Evolutionary conservation across 2,329 filamentous ascomycete species (phyloP).

Genomic region (Cercospora sesami): DNA sequence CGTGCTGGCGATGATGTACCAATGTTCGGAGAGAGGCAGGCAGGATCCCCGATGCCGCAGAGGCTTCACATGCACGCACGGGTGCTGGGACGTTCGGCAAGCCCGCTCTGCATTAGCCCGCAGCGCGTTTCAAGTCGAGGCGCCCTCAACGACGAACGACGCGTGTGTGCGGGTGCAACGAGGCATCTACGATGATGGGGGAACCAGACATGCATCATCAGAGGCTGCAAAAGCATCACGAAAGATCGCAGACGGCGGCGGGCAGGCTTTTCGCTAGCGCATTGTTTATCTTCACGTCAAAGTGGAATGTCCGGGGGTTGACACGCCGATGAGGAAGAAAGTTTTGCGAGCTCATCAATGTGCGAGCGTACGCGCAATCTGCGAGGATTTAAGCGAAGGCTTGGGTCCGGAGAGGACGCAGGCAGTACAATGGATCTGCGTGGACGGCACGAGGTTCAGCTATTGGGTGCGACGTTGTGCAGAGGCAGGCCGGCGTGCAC

Average conservation of each 20-base stretch:
- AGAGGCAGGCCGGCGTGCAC: not conserved
- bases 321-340: not conserved
- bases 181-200: not conserved
- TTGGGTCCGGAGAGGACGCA: not conserved
- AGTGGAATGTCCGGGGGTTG: not conserved
- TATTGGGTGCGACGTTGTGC: not conserved
- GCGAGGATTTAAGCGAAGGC: not conserved
- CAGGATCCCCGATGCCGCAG: not conserved
- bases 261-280: not conserved
- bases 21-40: not conserved
- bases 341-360: not conserved
- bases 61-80: not conserved
- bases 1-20: not conserved
- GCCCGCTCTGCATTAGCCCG: not conserved
- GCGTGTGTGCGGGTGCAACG: not conserved
- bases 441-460: not conserved
- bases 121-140: not conserved
- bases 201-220: not conserved
- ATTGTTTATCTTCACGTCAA: not conserved
- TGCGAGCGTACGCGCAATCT: not conserved
- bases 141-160: not conserved
- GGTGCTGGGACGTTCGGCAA: not conserved
- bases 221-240: not conserved
- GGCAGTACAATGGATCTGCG: not conserved
- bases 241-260: not conserved